A percentile compares a stretch with the other conserved stretches of the same genome.
Evolutionary conservation across 2,329 filamentous ascomycete species (phyloP).

Genomic region (Chrysosporium queenslandicum): DNA sequence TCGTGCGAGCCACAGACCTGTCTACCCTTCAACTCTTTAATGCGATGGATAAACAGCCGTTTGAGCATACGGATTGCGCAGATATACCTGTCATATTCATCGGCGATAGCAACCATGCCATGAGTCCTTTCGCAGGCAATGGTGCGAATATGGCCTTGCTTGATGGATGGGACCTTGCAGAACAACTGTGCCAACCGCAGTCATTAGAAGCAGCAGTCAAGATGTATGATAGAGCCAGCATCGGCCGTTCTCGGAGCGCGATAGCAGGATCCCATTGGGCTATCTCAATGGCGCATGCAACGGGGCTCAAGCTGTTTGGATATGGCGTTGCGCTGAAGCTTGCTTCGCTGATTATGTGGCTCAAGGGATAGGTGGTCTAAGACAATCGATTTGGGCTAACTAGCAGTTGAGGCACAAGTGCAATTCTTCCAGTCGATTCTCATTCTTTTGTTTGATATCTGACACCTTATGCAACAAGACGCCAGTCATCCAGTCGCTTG

Average conservation of each 20-base stretch:
- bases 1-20: slow-evolving; percentile 35
- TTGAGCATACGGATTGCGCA: slow-evolving; percentile 28
- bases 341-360: neutral
- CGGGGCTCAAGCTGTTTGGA: slow-evolving; percentile 7
- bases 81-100: slow-evolving; percentile 35
- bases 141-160: slow-evolving; percentile 42
- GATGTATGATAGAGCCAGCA: slow-evolving; percentile 31
- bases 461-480: no score
- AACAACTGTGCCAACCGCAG: slow-evolving; percentile 27
- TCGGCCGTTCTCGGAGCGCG: slow-evolving; percentile 24
- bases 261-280: slow-evolving; percentile 12
- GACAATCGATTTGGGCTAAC: neutral
- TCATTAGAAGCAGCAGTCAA: slow-evolving; percentile 24
- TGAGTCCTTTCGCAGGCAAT: slow-evolving; percentile 42
- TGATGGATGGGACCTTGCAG: slow-evolving; percentile 41
- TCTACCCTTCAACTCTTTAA: slow-evolving; percentile 33
- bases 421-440: no score
- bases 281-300: slow-evolving; percentile 13
- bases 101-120: slow-evolving; percentile 44
- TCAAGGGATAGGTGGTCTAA: neutral
- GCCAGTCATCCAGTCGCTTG: neutral
- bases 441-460: no score
- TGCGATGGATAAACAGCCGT: slow-evolving; percentile 39
- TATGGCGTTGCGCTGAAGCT: slow-evolving; percentile 9
- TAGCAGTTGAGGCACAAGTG: no score